Evolutionary conservation across 768 basidiomycete species (phyloP).

Genomic region (Suillus luteus): DNA sequence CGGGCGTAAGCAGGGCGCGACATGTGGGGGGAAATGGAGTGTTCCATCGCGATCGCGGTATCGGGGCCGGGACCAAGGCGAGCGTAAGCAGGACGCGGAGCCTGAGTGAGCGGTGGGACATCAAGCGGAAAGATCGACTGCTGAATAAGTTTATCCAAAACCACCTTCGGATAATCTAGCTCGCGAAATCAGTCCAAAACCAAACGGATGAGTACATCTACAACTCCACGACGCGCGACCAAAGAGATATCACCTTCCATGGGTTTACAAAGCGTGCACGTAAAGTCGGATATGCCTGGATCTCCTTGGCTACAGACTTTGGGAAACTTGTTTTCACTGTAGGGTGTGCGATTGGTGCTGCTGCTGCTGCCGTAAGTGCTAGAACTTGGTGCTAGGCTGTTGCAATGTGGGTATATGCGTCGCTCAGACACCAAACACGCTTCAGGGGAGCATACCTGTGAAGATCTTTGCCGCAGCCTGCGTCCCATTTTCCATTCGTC

Average conservation of each 20-base stretch:
- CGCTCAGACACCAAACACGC: neutral
- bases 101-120: neutral
- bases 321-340: neutral
- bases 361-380: too few species aligned
- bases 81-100: neutral
- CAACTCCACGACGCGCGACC: neutral
- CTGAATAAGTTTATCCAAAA: neutral
- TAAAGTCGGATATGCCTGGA: constrained; percentile 16
- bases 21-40: constrained; percentile 35
- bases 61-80: constrained; percentile 20
- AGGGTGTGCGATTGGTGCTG: neutral
- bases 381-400: neutral
- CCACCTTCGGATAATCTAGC: neutral
- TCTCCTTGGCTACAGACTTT: constrained; percentile 23
- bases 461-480: neutral
- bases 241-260: constrained; percentile 23
- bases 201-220: neutral
- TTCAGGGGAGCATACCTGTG: neutral
- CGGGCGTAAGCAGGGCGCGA: constrained; percentile 14
- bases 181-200: neutral
- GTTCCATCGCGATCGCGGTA: constrained; percentile 23
- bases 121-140: constrained; percentile 4
- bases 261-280: constrained; percentile 25
- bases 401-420: constrained; percentile 8
- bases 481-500: neutral